Conservation (phyloP, 176 grass and related monocot genomes). For the Stipa capillata region DNA sequence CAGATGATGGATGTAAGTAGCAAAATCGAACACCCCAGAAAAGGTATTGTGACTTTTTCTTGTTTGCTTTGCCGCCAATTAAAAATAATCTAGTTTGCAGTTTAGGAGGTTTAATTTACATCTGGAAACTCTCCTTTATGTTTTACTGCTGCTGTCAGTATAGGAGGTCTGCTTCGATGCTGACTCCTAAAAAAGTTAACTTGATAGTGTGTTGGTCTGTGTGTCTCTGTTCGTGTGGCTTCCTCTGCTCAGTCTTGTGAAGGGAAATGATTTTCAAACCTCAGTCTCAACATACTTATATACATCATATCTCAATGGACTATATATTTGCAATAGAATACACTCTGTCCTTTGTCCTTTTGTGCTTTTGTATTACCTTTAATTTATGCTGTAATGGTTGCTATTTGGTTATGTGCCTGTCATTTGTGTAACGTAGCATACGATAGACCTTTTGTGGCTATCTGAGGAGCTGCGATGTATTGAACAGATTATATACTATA, state of each 20-base stretch:
- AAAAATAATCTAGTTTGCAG: background rate
- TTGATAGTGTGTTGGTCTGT: background rate
- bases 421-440: background rate
- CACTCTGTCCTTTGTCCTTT: background rate
- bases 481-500: background rate
- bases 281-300: background rate
- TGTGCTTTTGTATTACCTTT: background rate
- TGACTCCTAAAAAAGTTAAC: background rate
- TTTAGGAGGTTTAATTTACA: background rate
- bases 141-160: background rate
- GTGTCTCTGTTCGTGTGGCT: background rate
- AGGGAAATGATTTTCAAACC: background rate
- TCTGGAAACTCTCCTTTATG: background rate
- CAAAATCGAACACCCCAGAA: too few species aligned
- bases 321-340: background rate
- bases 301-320: background rate
- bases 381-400: background rate
- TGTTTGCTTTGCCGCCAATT: background rate
- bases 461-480: background rate
- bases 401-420: background rate
- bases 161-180: background rate
- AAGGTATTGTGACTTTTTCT: background rate
- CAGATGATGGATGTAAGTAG: too few species aligned
- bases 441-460: background rate
- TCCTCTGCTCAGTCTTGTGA: background rate